Base-by-base conservation (phyloP, 108 stramenopile genomes). In the Skeletonema grethae region DNA sequence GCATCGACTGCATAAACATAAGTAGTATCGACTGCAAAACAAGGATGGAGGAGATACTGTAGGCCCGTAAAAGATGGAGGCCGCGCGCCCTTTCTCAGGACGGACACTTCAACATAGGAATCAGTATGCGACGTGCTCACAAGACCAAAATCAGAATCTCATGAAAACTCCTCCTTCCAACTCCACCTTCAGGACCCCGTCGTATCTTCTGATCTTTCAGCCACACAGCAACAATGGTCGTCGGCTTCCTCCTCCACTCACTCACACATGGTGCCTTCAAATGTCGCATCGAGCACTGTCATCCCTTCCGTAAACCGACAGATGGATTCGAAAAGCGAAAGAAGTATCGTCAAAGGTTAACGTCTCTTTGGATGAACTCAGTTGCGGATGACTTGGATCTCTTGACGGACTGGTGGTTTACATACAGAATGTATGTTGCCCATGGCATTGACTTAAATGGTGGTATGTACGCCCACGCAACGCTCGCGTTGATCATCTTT, bases 381-480 rank as follows among this genome's bases (percentile, higher is more conserved):
- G 45, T 72, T 4, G 48, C 61, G 2, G 70, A 72, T 34, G 70
- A 72, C 53, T 45, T 72, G 45, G 70, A 72, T 61, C 18, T 72
- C 7, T 12, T 72, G n/a, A 72, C 70, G 7, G 70, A 72, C 62
- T 72, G 70, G 70, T 72, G 70, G 70, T 72, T 72, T 60, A 32
- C 25, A 28, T 28, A 28, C 1, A 28, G 25, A 28, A 28, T 28
- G 25, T 28, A 28, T 28, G 25, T 28, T 55, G 22, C 16, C 32
- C 50, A 72, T 38, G 70, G 70, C 4, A 34, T 63, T 20, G 60
- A 35, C 1, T 36, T 63, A 3, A 46, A 48, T 53, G 70, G 48
- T 4, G 61, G 61, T 2, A 63, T 72, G 70, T 60, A 72, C 15
- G n/a, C 70, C 7, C 28, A 28, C n/a, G 70, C 70, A 1, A 72